Percentiles rank a stretch among this genome's conserved stretches.
These are phyloP conservation scores for Penicillium sp. DNA, from an alignment of 2,329 filamentous ascomycete genomes.

Conservation along the genomic window DNA sequence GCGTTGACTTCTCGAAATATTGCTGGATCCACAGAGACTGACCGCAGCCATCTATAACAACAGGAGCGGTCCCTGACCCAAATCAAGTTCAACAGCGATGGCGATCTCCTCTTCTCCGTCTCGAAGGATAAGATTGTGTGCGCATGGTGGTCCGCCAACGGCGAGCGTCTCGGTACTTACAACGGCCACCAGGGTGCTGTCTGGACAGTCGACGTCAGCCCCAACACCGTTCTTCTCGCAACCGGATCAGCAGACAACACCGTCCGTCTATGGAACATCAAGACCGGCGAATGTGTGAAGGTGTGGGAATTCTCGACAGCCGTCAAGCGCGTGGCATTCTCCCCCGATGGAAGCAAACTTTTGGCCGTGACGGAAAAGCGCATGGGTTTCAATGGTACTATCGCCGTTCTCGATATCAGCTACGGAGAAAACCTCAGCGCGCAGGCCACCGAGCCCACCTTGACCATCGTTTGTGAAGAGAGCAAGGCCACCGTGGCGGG, in stretches of 20 bases:
- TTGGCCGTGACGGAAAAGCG: slow-evolving; percentile 97
- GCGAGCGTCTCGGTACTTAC: slow-evolving; percentile 95
- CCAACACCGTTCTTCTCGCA: slow-evolving; percentile 85
- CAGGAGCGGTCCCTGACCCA: slow-evolving; percentile 91
- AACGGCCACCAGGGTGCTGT: slow-evolving; percentile 95
- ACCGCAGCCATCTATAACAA: slow-evolving; percentile 19
- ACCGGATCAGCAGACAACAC: slow-evolving; percentile 98
- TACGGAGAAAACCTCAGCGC: slow-evolving; percentile 72
- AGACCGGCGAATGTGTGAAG: slow-evolving; percentile 89
- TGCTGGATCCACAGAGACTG: slow-evolving; percentile 25
- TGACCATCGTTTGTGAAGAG: slow-evolving; percentile 90
- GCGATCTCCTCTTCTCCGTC: slow-evolving; percentile 93
- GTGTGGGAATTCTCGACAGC: slow-evolving; percentile 96
- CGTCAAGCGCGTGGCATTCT: slow-evolving; percentile 97
- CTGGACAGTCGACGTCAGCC: slow-evolving; percentile 97
- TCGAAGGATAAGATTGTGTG: slow-evolving; percentile 96
- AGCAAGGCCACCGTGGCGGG: slow-evolving; percentile 97
- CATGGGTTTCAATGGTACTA: slow-evolving; percentile 92
- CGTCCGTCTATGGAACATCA: slow-evolving; percentile 93
- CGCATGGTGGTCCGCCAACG: slow-evolving; percentile 96
- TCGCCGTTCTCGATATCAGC: slow-evolving; percentile 87
- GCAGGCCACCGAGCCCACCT: slow-evolving; percentile 76
- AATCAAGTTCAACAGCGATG: slow-evolving; percentile 93
- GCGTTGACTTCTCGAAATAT: slow-evolving; percentile 33
- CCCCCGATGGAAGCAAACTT: slow-evolving; percentile 84